phyloP scores from a whole-genome alignment of 495 filamentous ascomycete genomes.

The Podospora conica region DNA sequence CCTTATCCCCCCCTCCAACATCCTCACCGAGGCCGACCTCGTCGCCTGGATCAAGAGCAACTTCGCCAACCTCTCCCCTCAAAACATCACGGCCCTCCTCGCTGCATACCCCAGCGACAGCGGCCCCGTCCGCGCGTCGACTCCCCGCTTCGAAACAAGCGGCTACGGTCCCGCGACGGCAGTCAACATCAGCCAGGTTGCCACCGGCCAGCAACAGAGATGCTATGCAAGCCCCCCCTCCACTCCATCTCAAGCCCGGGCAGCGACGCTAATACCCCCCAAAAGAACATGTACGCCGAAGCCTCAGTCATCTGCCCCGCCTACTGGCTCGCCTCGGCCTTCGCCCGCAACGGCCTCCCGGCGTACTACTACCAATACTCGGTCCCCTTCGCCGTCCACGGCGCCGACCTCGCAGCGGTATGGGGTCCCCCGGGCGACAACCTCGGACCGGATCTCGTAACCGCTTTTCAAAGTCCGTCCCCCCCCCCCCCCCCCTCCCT shows the following conservation, averaged over 20 bases:
- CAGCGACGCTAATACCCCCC: no score
- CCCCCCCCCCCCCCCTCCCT: not conserved
- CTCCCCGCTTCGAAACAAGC: constrained; percentile 36
- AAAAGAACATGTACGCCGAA: constrained; percentile 47
- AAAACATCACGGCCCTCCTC: constrained; percentile 36
- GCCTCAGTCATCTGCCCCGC: constrained; percentile 49
- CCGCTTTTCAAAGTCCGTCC: constrained; percentile 11
- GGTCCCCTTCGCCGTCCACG: constrained; percentile 45
- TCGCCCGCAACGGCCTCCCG: constrained; percentile 25
- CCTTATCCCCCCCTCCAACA: constrained; percentile 39
- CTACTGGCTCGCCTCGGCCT: constrained; percentile 52
- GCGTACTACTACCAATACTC: constrained; percentile 52
- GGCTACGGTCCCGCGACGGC: constrained; percentile 37
- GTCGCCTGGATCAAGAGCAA: constrained; percentile 34
- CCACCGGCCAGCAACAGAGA: constrained; percentile 48
- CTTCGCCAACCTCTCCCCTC: constrained; percentile 40
- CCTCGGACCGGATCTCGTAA: constrained; percentile 19
- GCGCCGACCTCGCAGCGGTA: constrained; percentile 33
- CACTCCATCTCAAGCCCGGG: not conserved
- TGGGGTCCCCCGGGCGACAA: constrained; percentile 14
- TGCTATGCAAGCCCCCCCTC: constrained; percentile 24
- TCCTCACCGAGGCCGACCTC: constrained; percentile 40
- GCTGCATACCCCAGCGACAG: constrained; percentile 33
- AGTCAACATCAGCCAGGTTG: constrained; percentile 42
- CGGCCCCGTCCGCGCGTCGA: constrained; percentile 7